Evolutionary conservation across 257 asterid species (phyloP), one percentile per base, ranked within the genome.

Genomic region (Petunia axillaris): DNA sequence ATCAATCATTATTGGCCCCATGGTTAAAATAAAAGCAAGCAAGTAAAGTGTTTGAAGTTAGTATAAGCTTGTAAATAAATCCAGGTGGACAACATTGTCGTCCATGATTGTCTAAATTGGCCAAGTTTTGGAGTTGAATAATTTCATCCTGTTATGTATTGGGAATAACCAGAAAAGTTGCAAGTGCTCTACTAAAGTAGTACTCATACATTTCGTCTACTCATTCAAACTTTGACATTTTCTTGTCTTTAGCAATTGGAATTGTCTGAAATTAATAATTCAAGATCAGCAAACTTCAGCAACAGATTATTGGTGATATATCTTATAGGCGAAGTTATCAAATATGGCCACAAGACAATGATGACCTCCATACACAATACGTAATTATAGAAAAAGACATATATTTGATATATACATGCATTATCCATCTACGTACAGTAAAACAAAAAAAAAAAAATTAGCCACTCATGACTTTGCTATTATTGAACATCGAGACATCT

Each of bases 181-280:
- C 7, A 62, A 8, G 2, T 62, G 2, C 36, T 2, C 43, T 9
- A 62, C 1, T 62, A 35, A 62, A 71, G 44, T 35, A 35, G 5
- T 48, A 25, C 25, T 25, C 1, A 35, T 48, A 71, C 44, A 6
- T 71, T 71, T 50, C 77, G 62, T 73, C 2, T 50, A 50, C 59
- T 73, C 62, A 73, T 36, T 73, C 48, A 73, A 50, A 35, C 60
- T 35, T 35, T 50, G 77, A 73, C 62, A 48, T 73, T 50, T 25
- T 73, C 36, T 73, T 50, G 62, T 73, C 62, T 44, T 36, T 73
- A 6, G 36, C 50, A 35, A 73, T 73, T 73, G 46, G 63, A 50
- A 35, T 73, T 73, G 46, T 50, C 62, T 73, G 78, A 50, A 35
- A 25, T 25, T 25, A 2, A 11, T 10, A 2, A 73, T 73, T 73